Percentiles rank a stretch among this genome's conserved stretches.
These are phyloP conservation scores for Colletotrichum tropicicola DNA, from an alignment of 2,329 filamentous ascomycete species.

Conservation along the genomic window DNA sequence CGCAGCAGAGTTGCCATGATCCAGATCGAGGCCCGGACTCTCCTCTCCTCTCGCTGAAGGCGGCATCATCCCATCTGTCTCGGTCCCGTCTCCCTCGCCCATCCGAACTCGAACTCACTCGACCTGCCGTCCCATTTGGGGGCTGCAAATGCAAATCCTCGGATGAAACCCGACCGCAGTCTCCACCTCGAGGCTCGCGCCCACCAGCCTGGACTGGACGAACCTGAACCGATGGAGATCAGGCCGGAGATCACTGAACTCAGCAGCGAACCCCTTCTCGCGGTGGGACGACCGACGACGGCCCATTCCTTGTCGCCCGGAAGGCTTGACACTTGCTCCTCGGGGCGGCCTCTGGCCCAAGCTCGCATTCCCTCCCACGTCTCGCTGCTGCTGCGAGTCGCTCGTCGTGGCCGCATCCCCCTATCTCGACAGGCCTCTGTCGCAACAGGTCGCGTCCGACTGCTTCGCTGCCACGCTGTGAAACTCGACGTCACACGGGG, in stretches of 20 bases:
- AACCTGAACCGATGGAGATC: constrained; percentile 14
- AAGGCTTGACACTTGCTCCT: neutral
- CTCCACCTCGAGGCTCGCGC: too few species aligned
- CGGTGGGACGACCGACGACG: too few species aligned
- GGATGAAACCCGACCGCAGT: constrained; percentile 17
- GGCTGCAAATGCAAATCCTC: constrained; percentile 18
- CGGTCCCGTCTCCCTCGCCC: constrained; percentile 1
- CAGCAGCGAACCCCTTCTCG: neutral
- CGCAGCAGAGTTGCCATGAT: neutral
- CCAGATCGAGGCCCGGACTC: neutral
- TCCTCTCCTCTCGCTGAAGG: neutral
- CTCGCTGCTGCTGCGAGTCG: neutral
- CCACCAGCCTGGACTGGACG: neutral
- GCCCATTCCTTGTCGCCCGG: neutral
- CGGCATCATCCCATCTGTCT: constrained; percentile 13
- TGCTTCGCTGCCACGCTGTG: constrained; percentile 12
- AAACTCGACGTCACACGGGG: constrained; percentile 2
- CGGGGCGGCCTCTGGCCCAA: neutral
- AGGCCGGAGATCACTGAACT: constrained; percentile 17
- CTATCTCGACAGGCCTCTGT: constrained; percentile 21
- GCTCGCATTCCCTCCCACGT: constrained; percentile 10
- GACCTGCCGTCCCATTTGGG: neutral
- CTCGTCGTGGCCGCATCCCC: constrained; percentile 1
- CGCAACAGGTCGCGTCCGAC: constrained; percentile 12
- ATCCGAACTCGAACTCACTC: constrained; percentile 6